Conservation (phyloP, 2,329 filamentous ascomycete genomes). For the Cladosporium phlei region DNA sequence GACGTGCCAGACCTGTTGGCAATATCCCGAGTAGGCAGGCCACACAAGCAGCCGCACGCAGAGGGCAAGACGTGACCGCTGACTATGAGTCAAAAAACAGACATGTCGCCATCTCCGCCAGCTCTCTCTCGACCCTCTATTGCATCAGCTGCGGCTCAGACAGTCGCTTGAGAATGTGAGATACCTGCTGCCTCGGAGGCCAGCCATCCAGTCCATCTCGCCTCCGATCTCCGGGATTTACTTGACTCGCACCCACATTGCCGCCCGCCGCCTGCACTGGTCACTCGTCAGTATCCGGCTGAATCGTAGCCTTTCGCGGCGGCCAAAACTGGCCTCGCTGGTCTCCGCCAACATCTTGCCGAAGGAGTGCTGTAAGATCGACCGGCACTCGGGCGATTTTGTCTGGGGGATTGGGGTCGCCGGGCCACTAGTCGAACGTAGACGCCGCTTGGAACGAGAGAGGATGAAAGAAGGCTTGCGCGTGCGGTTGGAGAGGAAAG, state of each 20-base stretch:
- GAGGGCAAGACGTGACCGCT: no score
- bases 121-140: slow-evolving; percentile 60
- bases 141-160: slow-evolving; percentile 60
- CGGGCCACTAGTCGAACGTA: slow-evolving; percentile 58
- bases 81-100: slow-evolving; percentile 44
- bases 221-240: slow-evolving; percentile 63
- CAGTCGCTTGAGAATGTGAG: slow-evolving; percentile 52
- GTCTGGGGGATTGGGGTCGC: slow-evolving; percentile 43
- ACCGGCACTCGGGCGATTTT: slow-evolving; percentile 31
- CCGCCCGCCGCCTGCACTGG: slow-evolving; percentile 59
- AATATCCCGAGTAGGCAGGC: slow-evolving; percentile 35
- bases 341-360: slow-evolving; percentile 62
- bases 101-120: slow-evolving; percentile 58
- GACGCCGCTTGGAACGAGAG: slow-evolving; percentile 61
- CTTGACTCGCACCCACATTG: slow-evolving; percentile 60
- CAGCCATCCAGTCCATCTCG: slow-evolving; percentile 56
- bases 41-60: background rate
- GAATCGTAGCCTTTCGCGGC: slow-evolving; percentile 54
- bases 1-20: slow-evolving; percentile 44
- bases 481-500: slow-evolving; percentile 54
- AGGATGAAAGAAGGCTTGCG: slow-evolving; percentile 62
- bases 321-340: slow-evolving; percentile 57
- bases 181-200: slow-evolving; percentile 53
- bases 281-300: slow-evolving; percentile 63
- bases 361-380: slow-evolving; percentile 50